Base-by-base conservation (phyloP, 2,329 filamentous ascomycete genomes). In the Penicillium sp. region DNA sequence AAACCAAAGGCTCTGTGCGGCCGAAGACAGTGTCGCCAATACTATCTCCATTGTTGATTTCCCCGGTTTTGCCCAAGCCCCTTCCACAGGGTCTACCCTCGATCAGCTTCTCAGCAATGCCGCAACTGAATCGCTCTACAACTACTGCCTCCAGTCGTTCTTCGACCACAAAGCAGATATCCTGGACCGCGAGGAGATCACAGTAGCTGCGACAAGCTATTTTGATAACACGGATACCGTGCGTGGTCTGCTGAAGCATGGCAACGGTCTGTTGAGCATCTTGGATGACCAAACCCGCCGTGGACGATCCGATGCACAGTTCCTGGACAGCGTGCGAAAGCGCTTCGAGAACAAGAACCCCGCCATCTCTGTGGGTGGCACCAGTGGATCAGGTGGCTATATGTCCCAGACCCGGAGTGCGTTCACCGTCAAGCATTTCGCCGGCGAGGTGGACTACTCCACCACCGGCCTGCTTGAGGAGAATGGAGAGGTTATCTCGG, bases 141-240 rank as follows among this genome's bases (percentile, higher is more conserved):
- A 97, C 72, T 87, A 96, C 68, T 93, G 92, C 35, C 82, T 97
- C 25, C 93, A 96, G 71, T 96, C 90, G 74, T 97, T 99, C 78
- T 99, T 97, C 73, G 93, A 97, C 70, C 88, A 89, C 65, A 96
- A 94, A 75, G 92, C 93, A 0, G 93, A 97, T 61, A 86, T 96
- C 77, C 82, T 99, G 23, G 94, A 99, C 71, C 92, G 89, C 1
- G 94, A 99, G 73, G 94, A 99, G 72, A 91, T 99, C 36, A 86
- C 83, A 33, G 91, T 99, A 3, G 85, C 93, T 2, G 88, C 93
- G 0, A 97, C 93, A 0, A 96, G 91, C 78, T 99, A 97, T 75
- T 99, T 97, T 67, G 94, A 99, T 76, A 99, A 97, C 75, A 92
- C 90, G 0, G 94, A 97, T 73, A 92, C 93, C 10, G 92, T 97